Percentiles rank a stretch among this genome's conserved stretches.
Evolutionary conservation across 371 early-diverging fungal genomes (phyloP).

Genomic region (Gilbertella persicaria): DNA sequence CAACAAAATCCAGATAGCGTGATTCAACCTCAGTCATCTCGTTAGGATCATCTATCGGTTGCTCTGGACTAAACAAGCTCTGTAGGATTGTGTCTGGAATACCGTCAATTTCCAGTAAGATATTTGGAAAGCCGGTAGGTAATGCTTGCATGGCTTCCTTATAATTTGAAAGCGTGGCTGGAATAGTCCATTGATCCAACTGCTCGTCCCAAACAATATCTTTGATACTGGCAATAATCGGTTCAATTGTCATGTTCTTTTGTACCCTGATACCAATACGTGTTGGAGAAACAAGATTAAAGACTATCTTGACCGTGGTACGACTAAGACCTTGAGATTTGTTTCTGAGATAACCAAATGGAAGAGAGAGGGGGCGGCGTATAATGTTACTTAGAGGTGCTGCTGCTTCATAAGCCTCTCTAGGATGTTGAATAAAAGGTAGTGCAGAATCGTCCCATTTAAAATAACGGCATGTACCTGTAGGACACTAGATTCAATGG

Average conservation of each 20-base stretch:
- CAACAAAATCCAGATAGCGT: constrained; percentile 16
- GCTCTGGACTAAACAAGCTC: background rate
- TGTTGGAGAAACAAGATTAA: constrained; percentile 18
- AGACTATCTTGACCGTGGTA: constrained; percentile 17
- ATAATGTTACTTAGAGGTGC: background rate
- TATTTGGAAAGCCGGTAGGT: constrained; percentile 21
- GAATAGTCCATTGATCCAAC: constrained; percentile 21
- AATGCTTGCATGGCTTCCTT: constrained; percentile 16
- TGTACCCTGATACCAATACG: constrained; percentile 21
- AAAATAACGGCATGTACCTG: constrained; percentile 29
- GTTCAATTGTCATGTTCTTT: constrained; percentile 22
- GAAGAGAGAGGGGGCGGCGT: background rate
- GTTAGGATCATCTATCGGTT: background rate
- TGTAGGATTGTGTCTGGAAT: constrained; percentile 10
- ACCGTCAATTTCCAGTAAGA: constrained; percentile 22
- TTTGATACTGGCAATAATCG: constrained; percentile 21
- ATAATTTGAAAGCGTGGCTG: constrained; percentile 25
- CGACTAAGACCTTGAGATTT: background rate
- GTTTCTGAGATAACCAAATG: background rate
- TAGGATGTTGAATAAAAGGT: constrained; percentile 17
- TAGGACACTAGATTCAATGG: constrained; percentile 29
- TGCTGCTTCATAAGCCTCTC: constrained; percentile 21
- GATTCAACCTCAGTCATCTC: constrained; percentile 1
- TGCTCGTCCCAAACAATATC: constrained; percentile 16
- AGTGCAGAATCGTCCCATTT: constrained; percentile 39